Percentiles rank a stretch among this genome's conserved stretches.
Conservation (phyloP, 306 rosid genomes). For the Inga oerstediana region DNA sequence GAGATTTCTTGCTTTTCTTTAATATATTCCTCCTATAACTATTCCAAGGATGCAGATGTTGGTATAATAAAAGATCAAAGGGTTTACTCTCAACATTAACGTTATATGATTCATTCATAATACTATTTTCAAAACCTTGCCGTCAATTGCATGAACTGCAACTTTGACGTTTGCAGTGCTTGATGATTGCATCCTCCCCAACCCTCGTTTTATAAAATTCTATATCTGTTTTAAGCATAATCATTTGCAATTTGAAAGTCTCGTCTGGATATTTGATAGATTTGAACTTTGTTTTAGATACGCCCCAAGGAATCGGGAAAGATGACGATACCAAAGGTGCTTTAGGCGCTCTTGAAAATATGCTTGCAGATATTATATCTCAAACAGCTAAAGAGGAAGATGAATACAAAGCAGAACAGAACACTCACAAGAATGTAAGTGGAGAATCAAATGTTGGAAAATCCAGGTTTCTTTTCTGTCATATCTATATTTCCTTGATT, state of each 20-base stretch:
- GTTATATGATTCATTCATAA: background rate
- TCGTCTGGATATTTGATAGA: background rate
- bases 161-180: background rate
- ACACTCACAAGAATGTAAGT: background rate
- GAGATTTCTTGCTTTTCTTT: background rate
- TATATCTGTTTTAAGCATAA: background rate
- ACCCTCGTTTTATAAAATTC: background rate
- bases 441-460: background rate
- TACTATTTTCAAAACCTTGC: background rate
- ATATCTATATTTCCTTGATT: background rate
- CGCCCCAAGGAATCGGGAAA: background rate
- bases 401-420: background rate
- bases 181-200: background rate
- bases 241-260: background rate
- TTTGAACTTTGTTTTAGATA: conserved; percentile 1
- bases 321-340: background rate
- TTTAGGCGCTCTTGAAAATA: conserved; percentile 8
- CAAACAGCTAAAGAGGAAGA: conserved; percentile 4
- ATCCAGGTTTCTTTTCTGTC: background rate
- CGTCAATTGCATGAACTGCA: background rate
- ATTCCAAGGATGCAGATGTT: conserved; percentile 8
- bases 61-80: background rate
- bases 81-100: background rate
- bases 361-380: conserved; percentile 14
- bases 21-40: background rate